phyloP scores from a whole-genome alignment of 2,329 filamentous ascomycete genomes.

The Fusarium stilboides region DNA sequence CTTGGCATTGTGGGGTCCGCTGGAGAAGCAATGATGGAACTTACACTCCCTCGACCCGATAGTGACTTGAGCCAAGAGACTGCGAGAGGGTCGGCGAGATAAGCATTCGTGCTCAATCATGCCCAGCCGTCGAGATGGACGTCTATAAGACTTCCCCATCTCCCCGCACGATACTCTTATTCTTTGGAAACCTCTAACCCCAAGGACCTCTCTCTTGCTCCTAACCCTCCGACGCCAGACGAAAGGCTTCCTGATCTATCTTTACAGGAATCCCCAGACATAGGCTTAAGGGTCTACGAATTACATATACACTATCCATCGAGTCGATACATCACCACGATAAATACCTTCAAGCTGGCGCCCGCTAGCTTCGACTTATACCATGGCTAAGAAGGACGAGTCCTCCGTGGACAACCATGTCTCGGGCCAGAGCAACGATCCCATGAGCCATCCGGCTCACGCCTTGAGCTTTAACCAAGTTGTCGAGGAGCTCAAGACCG shows the following conservation, averaged over 20 bases:
- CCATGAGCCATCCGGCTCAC: slow-evolving; percentile 71
- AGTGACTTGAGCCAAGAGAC: slow-evolving; percentile 35
- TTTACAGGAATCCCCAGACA: slow-evolving; percentile 42
- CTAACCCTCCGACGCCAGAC: slow-evolving; percentile 39
- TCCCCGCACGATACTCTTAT: slow-evolving; percentile 31
- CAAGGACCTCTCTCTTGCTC: slow-evolving; percentile 40
- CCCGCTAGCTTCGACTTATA: slow-evolving; percentile 26
- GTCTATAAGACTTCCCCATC: slow-evolving; percentile 47
- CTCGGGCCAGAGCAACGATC: slow-evolving; percentile 55
- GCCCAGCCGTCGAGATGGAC: slow-evolving; percentile 20
- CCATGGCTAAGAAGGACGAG: slow-evolving; percentile 46
- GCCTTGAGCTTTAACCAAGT: slow-evolving; percentile 65
- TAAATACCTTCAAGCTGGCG: slow-evolving; percentile 34
- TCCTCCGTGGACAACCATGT: slow-evolving; percentile 44
- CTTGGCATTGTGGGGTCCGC: slow-evolving; percentile 47
- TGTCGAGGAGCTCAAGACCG: slow-evolving; percentile 66
- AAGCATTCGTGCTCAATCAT: slow-evolving; percentile 32
- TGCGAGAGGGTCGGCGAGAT: slow-evolving; percentile 33
- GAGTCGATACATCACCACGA: slow-evolving; percentile 18
- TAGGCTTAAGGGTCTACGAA: slow-evolving; percentile 36
- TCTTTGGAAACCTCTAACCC: slow-evolving; percentile 19
- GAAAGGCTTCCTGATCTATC: slow-evolving; percentile 43
- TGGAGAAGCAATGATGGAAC: slow-evolving; percentile 29
- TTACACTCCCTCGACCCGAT: slow-evolving; percentile 32
- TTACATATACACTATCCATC: slow-evolving; percentile 6